Percentiles rank a stretch among this genome's conserved stretches.
Evolutionary conservation across 371 early-diverging fungal genomes (phyloP).

Genomic region (Circinella minor): DNA sequence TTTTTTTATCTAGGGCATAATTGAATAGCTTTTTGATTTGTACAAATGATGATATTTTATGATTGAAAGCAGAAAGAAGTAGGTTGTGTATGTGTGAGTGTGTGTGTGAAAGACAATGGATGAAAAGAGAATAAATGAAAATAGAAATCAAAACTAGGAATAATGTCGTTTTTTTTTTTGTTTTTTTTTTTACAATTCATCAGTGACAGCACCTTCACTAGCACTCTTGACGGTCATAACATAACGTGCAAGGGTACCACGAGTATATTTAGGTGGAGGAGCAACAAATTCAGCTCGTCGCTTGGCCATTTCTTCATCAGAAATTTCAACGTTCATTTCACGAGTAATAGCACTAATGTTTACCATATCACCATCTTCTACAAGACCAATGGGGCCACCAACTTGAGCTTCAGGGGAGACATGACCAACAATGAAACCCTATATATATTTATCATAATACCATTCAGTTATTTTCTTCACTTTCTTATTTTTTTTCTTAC

Average conservation of each 20-base stretch:
- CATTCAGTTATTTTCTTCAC: too few species aligned
- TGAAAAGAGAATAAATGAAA: not conserved
- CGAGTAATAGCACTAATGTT: constrained; percentile 84
- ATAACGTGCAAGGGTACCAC: constrained; percentile 90
- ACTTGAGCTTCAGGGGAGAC: constrained; percentile 96
- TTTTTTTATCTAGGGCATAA: constrained; percentile 1
- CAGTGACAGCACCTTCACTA: constrained; percentile 86
- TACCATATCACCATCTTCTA: constrained; percentile 87
- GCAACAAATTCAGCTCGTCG: constrained; percentile 75
- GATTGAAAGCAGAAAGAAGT: not conserved
- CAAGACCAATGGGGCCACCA: constrained; percentile 94
- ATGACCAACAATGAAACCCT: constrained; percentile 98
- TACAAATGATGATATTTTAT: not conserved
- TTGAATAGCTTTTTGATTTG: not conserved
- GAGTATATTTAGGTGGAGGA: constrained; percentile 85
- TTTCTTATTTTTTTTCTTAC: too few species aligned
- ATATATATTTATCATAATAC: not conserved
- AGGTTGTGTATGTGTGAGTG: too few species aligned
- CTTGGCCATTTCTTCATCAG: constrained; percentile 76
- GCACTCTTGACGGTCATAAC: constrained; percentile 86
- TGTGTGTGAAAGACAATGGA: too few species aligned
- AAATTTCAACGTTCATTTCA: constrained; percentile 74
- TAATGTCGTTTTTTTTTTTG: not conserved
- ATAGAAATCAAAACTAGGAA: too few species aligned
- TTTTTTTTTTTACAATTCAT: constrained; percentile 54